phyloP scores from a whole-genome alignment of 768 basidiomycete species.

The Tulasnella sp. region DNA sequence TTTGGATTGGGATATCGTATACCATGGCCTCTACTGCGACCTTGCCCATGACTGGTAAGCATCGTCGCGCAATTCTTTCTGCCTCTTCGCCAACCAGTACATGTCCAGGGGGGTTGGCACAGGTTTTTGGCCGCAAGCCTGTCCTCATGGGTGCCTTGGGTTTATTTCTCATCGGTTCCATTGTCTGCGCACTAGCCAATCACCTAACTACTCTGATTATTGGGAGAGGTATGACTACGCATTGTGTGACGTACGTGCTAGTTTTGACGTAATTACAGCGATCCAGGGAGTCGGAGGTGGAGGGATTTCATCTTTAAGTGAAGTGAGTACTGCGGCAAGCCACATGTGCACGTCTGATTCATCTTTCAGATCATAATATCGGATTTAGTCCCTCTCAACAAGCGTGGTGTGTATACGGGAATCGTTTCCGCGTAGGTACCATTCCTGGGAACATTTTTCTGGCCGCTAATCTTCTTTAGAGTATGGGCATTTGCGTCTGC shows the following conservation, averaged over 20 bases:
- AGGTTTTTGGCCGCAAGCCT: slow-evolving; percentile 30
- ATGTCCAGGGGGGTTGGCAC: slow-evolving; percentile 21
- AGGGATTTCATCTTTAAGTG: slow-evolving; percentile 28
- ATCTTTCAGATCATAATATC: slow-evolving; percentile 32
- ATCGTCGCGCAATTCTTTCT: not conserved
- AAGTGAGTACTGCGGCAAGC: no score
- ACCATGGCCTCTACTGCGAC: slow-evolving; percentile 26
- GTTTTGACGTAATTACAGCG: slow-evolving; percentile 1
- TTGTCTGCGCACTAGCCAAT: slow-evolving; percentile 30
- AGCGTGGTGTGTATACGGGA: slow-evolving; percentile 31
- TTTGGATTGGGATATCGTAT: slow-evolving; percentile 19
- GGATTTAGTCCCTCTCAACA: slow-evolving; percentile 36
- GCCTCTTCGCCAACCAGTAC: not conserved
- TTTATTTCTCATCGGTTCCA: slow-evolving; percentile 31
- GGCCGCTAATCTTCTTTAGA: slow-evolving; percentile 24
- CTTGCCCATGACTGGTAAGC: slow-evolving; percentile 24
- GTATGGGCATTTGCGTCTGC: slow-evolving; percentile 30
- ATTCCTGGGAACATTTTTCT: slow-evolving; percentile 22
- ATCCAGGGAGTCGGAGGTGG: slow-evolving; percentile 31
- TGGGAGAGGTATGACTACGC: slow-evolving; percentile 19
- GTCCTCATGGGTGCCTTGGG: slow-evolving; percentile 25
- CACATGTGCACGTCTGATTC: no score
- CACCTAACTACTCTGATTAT: slow-evolving; percentile 33
- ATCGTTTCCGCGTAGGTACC: not conserved
- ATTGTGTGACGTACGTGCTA: not conserved